Base-by-base conservation (phyloP, 2,329 filamentous ascomycete genomes). In the Scedosporium aurantiacum region DNA sequence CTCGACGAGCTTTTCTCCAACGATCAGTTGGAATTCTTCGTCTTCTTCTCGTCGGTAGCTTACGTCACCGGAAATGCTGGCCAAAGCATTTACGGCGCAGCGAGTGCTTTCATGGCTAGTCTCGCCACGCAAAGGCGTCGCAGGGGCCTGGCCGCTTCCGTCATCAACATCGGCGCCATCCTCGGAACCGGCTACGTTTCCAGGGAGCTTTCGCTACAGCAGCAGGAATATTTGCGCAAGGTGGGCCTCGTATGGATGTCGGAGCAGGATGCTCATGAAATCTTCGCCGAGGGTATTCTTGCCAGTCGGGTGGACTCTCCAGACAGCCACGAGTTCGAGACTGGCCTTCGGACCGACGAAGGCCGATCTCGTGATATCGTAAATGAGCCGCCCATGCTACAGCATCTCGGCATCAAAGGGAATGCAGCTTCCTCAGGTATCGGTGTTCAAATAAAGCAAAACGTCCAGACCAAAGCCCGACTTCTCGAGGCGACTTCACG, bases 41-140 rank as follows among this genome's bases (percentile, higher is more conserved):
- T 79, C 10, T 64, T 75, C 25, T 72, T 78, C 47, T 75, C 72
- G 0, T 79, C 76, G 0, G 63, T 73, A 1, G 63, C 70, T 4
- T 66, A 60, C 4, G 67, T 76, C 0, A 66, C 69, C 0, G 76
- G 76, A 0, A 73, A 73, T 55, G 57, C 61, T 1, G 74, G 74
- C 1, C 76, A 78, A 61, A 64, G 67, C 7, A 69, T 66, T 23
- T 78, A 78, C 58, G 64, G 67, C 1, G 73, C 75, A 4, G 73
- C 70, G 2, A 75, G 75, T 63, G 60, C 65, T 8, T 78, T 72
- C 64, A 75, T 77, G 71, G 63, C 62, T 10, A 65, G 68, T 16
- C 60, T 75, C 1, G 65, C 67, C 18, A 63, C 63, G 7, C 62
- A 69, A 25, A 66, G 73, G 8, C 65, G 68, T 4, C 57, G 45